These are phyloP conservation scores for Coemansia sp. DNA, from an alignment of 192 early-diverging fungal genomes.

Conservation along the genomic window DNA sequence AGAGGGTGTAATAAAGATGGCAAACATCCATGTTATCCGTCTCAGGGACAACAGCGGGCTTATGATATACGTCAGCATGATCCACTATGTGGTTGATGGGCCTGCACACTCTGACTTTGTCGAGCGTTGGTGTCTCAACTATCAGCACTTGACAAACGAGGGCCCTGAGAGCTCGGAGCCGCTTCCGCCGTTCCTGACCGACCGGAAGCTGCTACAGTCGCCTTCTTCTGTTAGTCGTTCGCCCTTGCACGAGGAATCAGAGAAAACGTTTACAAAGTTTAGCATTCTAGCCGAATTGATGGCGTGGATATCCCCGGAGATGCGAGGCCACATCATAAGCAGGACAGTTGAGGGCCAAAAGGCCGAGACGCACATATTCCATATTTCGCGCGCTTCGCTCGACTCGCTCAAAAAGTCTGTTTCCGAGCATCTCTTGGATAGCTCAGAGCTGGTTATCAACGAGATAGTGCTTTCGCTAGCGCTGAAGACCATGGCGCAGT, in stretches of 20 bases:
- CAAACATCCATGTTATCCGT: constrained; percentile 42
- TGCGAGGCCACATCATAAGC: constrained; percentile 32
- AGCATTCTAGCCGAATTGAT: constrained; percentile 30
- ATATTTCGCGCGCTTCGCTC: constrained; percentile 28
- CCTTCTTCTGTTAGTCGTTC: constrained; percentile 19
- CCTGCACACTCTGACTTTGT: constrained; percentile 39
- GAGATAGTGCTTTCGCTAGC: constrained; percentile 30
- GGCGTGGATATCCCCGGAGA: constrained; percentile 43
- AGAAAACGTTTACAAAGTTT: constrained; percentile 20
- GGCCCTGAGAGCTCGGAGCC: background rate
- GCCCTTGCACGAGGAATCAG: constrained; percentile 22
- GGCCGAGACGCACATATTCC: constrained; percentile 41
- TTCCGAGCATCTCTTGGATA: constrained; percentile 16
- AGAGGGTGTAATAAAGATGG: constrained; percentile 32
- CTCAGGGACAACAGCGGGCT: constrained; percentile 43
- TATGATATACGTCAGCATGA: constrained; percentile 41
- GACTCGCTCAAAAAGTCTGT: constrained; percentile 17
- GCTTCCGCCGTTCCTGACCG: constrained; percentile 24
- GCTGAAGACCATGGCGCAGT: constrained; percentile 36
- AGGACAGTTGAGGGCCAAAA: constrained; percentile 27
- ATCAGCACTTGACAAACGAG: constrained; percentile 12
- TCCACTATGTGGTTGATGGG: constrained; percentile 42
- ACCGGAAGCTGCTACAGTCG: constrained; percentile 16
- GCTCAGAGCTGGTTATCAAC: constrained; percentile 13
- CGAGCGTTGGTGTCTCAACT: constrained; percentile 29